Conservation (phyloP, 495 filamentous ascomycete genomes). For the Aspergillus sclerotioniger region DNA sequence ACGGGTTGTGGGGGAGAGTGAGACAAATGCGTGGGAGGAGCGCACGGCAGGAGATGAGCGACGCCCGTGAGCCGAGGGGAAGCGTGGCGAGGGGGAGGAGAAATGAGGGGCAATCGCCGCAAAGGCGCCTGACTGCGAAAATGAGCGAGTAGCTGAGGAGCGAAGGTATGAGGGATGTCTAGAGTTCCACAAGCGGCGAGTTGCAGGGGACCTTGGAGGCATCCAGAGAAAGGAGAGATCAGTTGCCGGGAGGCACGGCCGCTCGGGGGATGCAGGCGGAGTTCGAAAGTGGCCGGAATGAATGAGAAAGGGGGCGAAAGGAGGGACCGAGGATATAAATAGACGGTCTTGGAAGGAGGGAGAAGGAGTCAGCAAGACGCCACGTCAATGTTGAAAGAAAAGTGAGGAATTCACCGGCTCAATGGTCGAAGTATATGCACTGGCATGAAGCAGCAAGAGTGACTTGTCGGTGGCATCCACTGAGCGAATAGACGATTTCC, state of each 20-base stretch:
- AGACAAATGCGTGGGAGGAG: constrained; percentile 9
- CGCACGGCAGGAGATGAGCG: constrained; percentile 2
- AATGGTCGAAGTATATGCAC: not conserved
- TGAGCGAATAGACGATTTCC: not conserved
- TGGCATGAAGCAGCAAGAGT: not conserved
- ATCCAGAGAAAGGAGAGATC: constrained; percentile 27
- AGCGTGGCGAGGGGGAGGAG: constrained; percentile 19
- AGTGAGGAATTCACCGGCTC: not conserved
- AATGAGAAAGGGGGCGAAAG: constrained; percentile 6
- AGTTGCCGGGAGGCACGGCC: not conserved
- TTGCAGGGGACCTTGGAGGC: constrained; percentile 45
- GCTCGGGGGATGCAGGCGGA: not conserved
- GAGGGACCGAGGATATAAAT: not conserved
- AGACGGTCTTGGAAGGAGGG: not conserved
- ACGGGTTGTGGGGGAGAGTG: constrained; percentile 21
- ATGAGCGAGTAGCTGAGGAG: constrained; percentile 21
- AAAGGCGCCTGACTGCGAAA: constrained; percentile 15
- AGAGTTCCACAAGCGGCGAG: constrained; percentile 33
- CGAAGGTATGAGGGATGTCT: constrained; percentile 23
- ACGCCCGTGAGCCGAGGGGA: constrained; percentile 15
- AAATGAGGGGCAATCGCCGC: constrained; percentile 22
- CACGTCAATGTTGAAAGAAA: not conserved
- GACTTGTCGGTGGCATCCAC: not conserved
- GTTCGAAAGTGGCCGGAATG: constrained; percentile 8
- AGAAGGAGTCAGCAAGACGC: not conserved